Evolutionary conservation across 345 rosid species (phyloP).

Genomic region (Limnanthes douglasii): DNA sequence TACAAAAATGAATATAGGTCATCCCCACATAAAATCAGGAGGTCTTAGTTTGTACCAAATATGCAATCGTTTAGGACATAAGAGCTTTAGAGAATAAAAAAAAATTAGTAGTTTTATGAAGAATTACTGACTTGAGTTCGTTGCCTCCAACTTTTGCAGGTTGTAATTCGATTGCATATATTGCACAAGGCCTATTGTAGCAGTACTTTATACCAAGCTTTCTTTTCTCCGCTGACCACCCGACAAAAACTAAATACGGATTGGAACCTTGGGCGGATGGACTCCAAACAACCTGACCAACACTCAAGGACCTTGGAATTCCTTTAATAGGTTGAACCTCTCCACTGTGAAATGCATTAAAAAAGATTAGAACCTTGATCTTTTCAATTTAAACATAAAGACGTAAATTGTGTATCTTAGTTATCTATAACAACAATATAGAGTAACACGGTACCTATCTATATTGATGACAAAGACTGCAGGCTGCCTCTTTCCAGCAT

Average conservation of each 20-base stretch:
- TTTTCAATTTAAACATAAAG: too few species aligned
- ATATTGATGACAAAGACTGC: conserved; percentile 48
- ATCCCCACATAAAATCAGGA: too few species aligned
- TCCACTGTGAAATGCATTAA: conserved; percentile 32
- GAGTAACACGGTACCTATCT: conserved; percentile 31
- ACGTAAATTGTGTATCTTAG: too few species aligned
- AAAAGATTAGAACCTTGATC: conserved; percentile 5
- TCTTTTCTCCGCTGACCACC: conserved; percentile 63
- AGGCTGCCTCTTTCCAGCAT: conserved; percentile 76
- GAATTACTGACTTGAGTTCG: conserved; percentile 33
- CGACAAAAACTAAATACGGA: conserved; percentile 69
- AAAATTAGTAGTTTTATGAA: conserved; percentile 4
- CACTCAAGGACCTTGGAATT: conserved; percentile 52
- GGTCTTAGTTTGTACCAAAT: too few species aligned
- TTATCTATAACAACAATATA: conserved; percentile 1
- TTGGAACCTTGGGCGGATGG: conserved; percentile 25
- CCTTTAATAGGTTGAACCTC: conserved; percentile 52
- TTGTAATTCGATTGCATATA: conserved; percentile 42
- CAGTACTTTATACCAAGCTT: conserved; percentile 91
- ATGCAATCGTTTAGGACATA: too few species aligned
- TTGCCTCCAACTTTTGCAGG: conserved; percentile 15
- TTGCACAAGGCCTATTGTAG: conserved; percentile 63
- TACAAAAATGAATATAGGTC: conserved; percentile 2
- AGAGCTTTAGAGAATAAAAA: too few species aligned
- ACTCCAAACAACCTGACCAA: conserved; percentile 95